Conservation (phyloP, 2,329 filamentous ascomycete species). For the Penicillium janthinellum region DNA sequence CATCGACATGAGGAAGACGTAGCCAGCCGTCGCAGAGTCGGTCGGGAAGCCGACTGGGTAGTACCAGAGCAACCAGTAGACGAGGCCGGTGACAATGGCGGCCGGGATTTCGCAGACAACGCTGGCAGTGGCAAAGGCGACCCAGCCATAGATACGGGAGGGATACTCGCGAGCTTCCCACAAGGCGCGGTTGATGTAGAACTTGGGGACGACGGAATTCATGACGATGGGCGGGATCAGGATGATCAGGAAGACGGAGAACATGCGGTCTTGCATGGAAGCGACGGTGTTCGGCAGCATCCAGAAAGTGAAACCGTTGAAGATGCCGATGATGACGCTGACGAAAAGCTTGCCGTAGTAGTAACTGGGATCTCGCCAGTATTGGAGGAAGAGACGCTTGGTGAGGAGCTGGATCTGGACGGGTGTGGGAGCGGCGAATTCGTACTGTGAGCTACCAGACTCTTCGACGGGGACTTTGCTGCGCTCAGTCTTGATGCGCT, state of each 20-base stretch:
- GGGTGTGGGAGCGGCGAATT: conserved; percentile 67
- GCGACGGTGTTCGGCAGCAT: conserved; percentile 64
- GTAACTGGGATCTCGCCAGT: conserved; percentile 77
- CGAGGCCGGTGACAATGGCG: conserved; percentile 62
- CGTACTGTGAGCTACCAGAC: conserved; percentile 44
- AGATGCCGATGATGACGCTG: conserved; percentile 70
- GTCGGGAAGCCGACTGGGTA: conserved; percentile 71
- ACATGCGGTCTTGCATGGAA: conserved; percentile 77
- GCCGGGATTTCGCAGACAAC: conserved; percentile 72
- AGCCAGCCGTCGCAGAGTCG: conserved; percentile 67
- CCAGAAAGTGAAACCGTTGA: conserved; percentile 80
- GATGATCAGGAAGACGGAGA: conserved; percentile 68
- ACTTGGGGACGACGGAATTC: conserved; percentile 75
- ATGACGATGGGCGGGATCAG: conserved; percentile 70
- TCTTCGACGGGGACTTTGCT: conserved; percentile 51
- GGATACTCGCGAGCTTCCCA: conserved; percentile 76
- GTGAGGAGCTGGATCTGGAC: conserved; percentile 68
- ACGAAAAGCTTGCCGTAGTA: conserved; percentile 76
- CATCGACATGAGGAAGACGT: conserved; percentile 76
- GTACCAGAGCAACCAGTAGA: conserved; percentile 79
- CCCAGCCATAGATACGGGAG: conserved; percentile 74
- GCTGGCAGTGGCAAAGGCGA: conserved; percentile 74
- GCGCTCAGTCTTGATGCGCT: conserved; percentile 62
- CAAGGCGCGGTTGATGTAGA: conserved; percentile 70
- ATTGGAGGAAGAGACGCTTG: conserved; percentile 69